Evolutionary conservation across 1,284 basidiomycete species (phyloP), one percentile per base, ranked within the genome.

Genomic region (Cutaneotrichosporon sp.): DNA sequence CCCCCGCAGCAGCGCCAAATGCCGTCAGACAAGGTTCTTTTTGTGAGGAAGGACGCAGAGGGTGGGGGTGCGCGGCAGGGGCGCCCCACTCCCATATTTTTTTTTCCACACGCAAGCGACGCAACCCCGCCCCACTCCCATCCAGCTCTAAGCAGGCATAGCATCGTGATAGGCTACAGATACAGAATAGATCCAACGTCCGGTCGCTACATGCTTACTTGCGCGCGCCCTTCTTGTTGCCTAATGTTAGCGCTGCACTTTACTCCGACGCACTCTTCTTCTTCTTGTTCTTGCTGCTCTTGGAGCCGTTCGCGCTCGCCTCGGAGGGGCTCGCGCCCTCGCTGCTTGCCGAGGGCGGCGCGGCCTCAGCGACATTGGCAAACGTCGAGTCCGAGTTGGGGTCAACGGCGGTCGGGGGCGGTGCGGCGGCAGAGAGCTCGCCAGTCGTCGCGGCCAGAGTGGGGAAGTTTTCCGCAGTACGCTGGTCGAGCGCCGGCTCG

Each of bases 281-380:
- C 22, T 46, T 46, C 45, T 46, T 46, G 17, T 46, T 46, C 35
- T 46, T 46, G 33, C 20, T 20, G 18, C 20, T 20, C 38, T 40
- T n/a, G 38, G 18, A 20, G 17, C n/a, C 38, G 38, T 20, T 20
- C 10, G 17, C 38, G 38, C 17, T 12, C 17, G 38, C 9, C 8
- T 12, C 17, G n/a, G 38, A 40, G 10, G 17, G 12, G 20, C 38
- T 30, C 7, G 26, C 38, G 7, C 8, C 10, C 17, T 40, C 38
- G 15, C 20, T 40, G n/a, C 17, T 8, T 12, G 17, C 20, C 38
- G 38, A 37, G 12, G 36, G 17, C 36, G 36, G 17, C 36, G 36
- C 30, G 4, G 14, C 22, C 36, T 41, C 47, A 10, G 38, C 38
- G 36, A 48, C 46, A 22, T 30, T 20, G 22, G 26, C 37, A 23